Percentiles rank a stretch among this genome's conserved stretches.
These are phyloP conservation scores for Curvularia lunata DNA, from an alignment of 2,329 filamentous ascomycete genomes.

Conservation along the genomic window DNA sequence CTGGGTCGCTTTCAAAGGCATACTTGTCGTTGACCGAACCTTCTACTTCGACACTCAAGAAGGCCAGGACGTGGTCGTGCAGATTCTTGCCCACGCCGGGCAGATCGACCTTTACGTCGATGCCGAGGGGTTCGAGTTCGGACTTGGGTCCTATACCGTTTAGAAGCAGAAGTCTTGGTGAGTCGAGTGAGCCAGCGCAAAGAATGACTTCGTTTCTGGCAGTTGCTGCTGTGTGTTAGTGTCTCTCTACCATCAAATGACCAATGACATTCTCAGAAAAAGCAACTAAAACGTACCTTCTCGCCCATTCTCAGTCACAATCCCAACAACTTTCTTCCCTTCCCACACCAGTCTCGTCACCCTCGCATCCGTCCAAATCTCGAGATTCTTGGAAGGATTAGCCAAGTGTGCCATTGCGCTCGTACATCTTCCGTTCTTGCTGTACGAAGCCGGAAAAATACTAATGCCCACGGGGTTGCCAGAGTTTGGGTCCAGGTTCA, in stretches of 20 bases:
- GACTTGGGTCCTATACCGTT: slow-evolving; percentile 57
- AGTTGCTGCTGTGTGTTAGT: slow-evolving; percentile 20
- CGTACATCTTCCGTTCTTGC: slow-evolving; percentile 40
- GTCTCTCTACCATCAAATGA: background rate
- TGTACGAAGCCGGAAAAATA: slow-evolving; percentile 48
- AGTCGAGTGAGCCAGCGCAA: slow-evolving; percentile 43
- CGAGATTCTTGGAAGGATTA: slow-evolving; percentile 59
- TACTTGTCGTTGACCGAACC: slow-evolving; percentile 48
- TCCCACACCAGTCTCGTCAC: slow-evolving; percentile 48
- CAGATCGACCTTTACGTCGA: slow-evolving; percentile 50
- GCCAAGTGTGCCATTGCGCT: slow-evolving; percentile 47
- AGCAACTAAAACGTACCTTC: slow-evolving; percentile 32
- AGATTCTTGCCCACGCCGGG: slow-evolving; percentile 55
- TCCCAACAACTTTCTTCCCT: slow-evolving; percentile 37
- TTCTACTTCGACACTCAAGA: slow-evolving; percentile 55
- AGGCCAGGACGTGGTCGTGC: slow-evolving; percentile 54
- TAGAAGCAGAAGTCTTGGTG: slow-evolving; percentile 53
- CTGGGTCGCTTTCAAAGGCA: slow-evolving; percentile 45
- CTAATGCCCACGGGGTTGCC: slow-evolving; percentile 41
- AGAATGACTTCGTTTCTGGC: slow-evolving; percentile 46
- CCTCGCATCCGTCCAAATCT: slow-evolving; percentile 56
- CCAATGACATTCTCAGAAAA: background rate
- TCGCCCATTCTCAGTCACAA: slow-evolving; percentile 37
- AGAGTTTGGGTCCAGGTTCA: slow-evolving; percentile 62
- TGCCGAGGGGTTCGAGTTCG: slow-evolving; percentile 52